Evolutionary conservation across 352 stramenopile species (phyloP), one percentile per base, ranked within the genome.

Genomic region (Phytophthora rubi): DNA sequence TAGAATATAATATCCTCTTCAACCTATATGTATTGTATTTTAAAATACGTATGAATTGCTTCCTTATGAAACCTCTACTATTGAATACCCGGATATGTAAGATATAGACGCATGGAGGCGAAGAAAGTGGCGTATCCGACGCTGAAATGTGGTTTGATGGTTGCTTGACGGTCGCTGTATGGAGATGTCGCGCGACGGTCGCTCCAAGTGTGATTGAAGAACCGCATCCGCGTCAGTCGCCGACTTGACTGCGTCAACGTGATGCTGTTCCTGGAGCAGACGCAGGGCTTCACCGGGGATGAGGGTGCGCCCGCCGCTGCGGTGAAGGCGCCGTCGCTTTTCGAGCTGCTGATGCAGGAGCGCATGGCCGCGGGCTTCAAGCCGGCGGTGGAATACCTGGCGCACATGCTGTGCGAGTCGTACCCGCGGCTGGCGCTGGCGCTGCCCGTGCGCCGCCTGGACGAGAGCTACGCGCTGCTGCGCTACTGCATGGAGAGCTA

Each of bases 271-370:
- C 72, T 94, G 23, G 86, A 93, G 76, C 85, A 93, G 64, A 92
- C 84, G 6, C 85, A 93, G 70, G 86, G 86, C 72, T 92, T 91
- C 55, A 80, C 74, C 47, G 39, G 30, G 12, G 68, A 73, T 13
- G 62, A 62, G 7, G 61, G 28, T 4, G 53, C 42, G 8, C 39
- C 60, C 12, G 49, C 54, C 12, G 47, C 64, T 13, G 42, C 53
- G 18, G 2, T 3, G 23, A 39, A 73, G 39, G 15, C 75, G 8
- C 89, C 89, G 37, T 96, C 89, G 67, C 83, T 94, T 21, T 96
- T 93, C 53, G 89, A 96, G 71, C 71, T 96, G 62, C 75, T 95
- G 45, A 96, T 96, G 89, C 89, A 96, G 74, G 83, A 95, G 69
- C 84, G 85, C 56, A 93, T 96, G 86, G 78, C 76, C n/a, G 44